phyloP scores from a whole-genome alignment of 2,329 filamentous ascomycete species.

The Domatiomyces globalis region DNA sequence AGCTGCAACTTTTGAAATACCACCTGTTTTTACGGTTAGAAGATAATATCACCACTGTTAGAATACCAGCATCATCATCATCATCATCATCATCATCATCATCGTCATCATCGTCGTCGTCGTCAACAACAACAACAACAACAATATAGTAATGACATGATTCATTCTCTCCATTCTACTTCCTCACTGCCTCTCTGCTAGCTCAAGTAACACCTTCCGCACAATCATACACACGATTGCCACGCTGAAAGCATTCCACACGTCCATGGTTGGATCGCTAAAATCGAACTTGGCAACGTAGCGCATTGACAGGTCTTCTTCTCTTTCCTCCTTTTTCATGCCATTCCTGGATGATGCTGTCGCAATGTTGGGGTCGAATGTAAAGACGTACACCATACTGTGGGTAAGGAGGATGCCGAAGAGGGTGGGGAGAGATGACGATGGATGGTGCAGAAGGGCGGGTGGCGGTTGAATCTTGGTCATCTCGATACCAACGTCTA shows the following conservation, averaged over 20 bases:
- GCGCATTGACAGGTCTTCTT: neutral
- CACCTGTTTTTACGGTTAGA: no score
- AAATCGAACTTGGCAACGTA: constrained; percentile 33
- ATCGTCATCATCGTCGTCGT: no score
- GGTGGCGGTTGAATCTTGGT: neutral
- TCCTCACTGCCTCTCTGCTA: no score
- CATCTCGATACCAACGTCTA: neutral
- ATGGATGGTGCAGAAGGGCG: neutral
- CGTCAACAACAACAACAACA: no score
- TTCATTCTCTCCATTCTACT: no score
- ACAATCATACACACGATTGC: constrained; percentile 42
- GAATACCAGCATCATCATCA: no score
- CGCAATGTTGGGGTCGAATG: neutral
- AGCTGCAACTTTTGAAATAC: no score
- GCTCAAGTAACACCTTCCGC: constrained; percentile 25
- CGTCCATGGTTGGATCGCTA: constrained; percentile 38
- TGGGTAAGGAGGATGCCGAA: neutral
- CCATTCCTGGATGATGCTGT: neutral
- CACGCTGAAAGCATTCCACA: constrained; percentile 46
- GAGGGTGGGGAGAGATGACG: neutral
- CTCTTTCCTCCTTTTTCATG: neutral
- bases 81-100: no score
- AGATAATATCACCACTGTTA: no score
- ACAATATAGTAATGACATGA: no score
- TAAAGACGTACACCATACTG: neutral